Evolutionary conservation across 192 early-diverging fungal species (phyloP).

Genomic region (Anaeromyces robustus): DNA sequence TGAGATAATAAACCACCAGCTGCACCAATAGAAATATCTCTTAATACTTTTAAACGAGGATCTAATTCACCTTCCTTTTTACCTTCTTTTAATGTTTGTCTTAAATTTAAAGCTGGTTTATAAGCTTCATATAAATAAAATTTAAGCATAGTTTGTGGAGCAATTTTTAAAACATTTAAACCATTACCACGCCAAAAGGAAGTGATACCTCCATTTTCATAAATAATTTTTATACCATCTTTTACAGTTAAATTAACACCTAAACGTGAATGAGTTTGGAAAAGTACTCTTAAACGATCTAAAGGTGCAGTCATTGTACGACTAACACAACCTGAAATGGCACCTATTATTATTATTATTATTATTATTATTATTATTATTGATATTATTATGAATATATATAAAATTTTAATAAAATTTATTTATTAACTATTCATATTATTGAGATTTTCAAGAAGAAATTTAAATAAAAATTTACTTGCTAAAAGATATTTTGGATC

Average conservation of each 20-base stretch:
- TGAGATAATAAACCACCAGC: constrained; percentile 53
- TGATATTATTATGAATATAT: too few species aligned
- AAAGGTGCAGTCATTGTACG: constrained; percentile 57
- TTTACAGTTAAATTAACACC: constrained; percentile 6
- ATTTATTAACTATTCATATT: too few species aligned
- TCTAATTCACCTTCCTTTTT: not conserved
- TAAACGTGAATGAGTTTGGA: constrained; percentile 11
- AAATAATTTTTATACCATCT: constrained; percentile 33
- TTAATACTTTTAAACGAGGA: not conserved
- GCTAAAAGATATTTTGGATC: not conserved
- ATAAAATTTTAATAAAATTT: too few species aligned
- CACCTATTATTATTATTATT: constrained; percentile 16
- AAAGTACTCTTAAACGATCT: constrained; percentile 38
- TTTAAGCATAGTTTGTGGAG: constrained; percentile 59
- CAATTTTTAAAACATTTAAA: constrained; percentile 60
- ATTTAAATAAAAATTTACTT: not conserved
- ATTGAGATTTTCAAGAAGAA: too few species aligned
- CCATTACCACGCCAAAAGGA: constrained; percentile 64
- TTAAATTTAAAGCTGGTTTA: not conserved
- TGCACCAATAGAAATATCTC: constrained; percentile 33
- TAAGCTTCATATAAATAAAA: constrained; percentile 52
- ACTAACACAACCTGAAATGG: constrained; percentile 53
- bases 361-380: too few species aligned
- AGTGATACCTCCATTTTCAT: constrained; percentile 42
- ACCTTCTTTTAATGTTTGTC: not conserved